phyloP scores from a whole-genome alignment of 306 rosid species.

The Oxytropis ochrocephala region DNA sequence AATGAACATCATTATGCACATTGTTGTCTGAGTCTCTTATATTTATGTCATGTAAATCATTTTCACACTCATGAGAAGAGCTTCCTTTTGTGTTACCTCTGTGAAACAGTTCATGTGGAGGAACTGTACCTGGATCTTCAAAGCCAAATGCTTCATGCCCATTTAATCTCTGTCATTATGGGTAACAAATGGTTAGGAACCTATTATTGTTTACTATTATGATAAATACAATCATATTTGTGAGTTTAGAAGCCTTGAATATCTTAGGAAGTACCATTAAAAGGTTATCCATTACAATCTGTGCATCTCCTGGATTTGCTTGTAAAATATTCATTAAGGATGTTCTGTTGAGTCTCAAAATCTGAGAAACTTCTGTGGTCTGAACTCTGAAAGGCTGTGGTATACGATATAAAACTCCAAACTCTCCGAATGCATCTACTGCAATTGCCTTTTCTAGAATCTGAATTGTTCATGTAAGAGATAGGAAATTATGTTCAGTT shows the following conservation, averaged over 20 bases:
- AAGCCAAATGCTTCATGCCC: conserved; percentile 33
- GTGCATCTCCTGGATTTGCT: conserved; percentile 31
- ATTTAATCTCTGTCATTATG: conserved; percentile 39
- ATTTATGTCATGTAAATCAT: conserved; percentile 2
- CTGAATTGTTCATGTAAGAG: conserved; percentile 30
- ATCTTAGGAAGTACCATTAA: conserved; percentile 35
- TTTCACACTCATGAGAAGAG: conserved; percentile 15
- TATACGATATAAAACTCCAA: conserved; percentile 53
- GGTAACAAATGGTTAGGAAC: conserved; percentile 12
- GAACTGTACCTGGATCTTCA: too few species aligned
- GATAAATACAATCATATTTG: not conserved
- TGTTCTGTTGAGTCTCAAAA: conserved; percentile 52
- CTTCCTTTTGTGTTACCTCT: conserved; percentile 24
- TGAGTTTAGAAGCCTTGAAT: not conserved
- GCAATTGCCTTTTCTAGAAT: conserved; percentile 35
- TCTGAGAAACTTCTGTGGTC: conserved; percentile 67
- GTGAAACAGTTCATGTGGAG: conserved; percentile 9
- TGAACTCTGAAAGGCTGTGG: conserved; percentile 71
- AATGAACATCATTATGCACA: conserved; percentile 16
- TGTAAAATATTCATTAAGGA: conserved; percentile 48
- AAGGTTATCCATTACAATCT: conserved; percentile 40
- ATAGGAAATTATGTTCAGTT: not conserved
- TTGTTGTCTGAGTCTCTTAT: conserved; percentile 15
- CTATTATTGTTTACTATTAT: not conserved
- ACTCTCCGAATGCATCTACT: conserved; percentile 68